Percentiles rank a stretch among this genome's conserved stretches.
Evolutionary conservation across 2,329 filamentous ascomycete genomes (phyloP).

Genomic region (Fusarium irregulare): DNA sequence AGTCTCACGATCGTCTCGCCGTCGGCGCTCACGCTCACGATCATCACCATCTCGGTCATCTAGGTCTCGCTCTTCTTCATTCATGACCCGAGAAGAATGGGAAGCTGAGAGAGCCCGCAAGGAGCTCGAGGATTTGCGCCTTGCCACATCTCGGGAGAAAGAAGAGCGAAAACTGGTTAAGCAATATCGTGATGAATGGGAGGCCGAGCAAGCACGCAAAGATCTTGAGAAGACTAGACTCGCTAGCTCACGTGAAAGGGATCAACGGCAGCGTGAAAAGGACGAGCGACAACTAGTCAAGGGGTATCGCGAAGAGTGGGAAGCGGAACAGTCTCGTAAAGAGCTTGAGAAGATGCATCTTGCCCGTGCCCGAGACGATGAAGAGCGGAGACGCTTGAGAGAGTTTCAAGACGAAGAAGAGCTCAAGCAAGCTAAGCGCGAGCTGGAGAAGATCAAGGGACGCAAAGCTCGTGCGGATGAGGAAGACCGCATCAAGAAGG

Average conservation of each 20-base stretch:
- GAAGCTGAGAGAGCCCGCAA: slow-evolving; percentile 54
- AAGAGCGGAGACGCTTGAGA: slow-evolving; percentile 52
- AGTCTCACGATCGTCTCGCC: slow-evolving; percentile 43
- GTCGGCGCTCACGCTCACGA: slow-evolving; percentile 48
- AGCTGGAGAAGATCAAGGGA: slow-evolving; percentile 60
- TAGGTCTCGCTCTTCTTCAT: slow-evolving; percentile 48
- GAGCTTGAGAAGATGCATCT: slow-evolving; percentile 38
- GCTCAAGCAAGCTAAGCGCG: slow-evolving; percentile 61
- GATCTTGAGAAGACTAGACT: slow-evolving; percentile 60
- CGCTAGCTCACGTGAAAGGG: slow-evolving; percentile 54
- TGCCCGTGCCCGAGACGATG: slow-evolving; percentile 49
- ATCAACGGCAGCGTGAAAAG: slow-evolving; percentile 46
- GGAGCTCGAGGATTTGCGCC: slow-evolving; percentile 59
- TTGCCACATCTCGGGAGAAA: slow-evolving; percentile 54
- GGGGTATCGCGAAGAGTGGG: slow-evolving; percentile 57
- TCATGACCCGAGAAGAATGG: slow-evolving; percentile 58
- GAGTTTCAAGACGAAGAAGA: slow-evolving; percentile 58
- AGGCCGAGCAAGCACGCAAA: slow-evolving; percentile 53
- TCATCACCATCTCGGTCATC: slow-evolving; percentile 51
- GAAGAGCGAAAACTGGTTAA: slow-evolving; percentile 54
- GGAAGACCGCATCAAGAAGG: slow-evolving; percentile 63
- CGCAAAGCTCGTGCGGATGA: slow-evolving; percentile 60
- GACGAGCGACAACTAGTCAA: slow-evolving; percentile 47
- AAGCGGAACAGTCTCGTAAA: slow-evolving; percentile 46
- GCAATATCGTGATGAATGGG: slow-evolving; percentile 57